Conservation (phyloP, 164 flowering plant genomes). For the Umbilicus rupestris region DNA sequence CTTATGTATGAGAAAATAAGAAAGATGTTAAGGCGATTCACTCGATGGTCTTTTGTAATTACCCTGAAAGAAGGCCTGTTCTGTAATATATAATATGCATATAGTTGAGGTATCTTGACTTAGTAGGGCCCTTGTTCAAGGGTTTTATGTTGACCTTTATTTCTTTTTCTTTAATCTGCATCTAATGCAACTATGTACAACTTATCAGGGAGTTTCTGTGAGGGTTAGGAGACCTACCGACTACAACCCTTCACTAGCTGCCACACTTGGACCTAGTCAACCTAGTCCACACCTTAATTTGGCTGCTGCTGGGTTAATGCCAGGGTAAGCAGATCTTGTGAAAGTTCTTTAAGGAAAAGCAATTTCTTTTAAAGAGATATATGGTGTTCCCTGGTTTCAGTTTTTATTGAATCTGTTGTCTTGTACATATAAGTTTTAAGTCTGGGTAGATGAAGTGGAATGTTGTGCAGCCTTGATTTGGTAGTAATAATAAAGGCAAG, state of each 20-base stretch:
- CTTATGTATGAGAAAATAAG: background rate
- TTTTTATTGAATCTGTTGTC: no score
- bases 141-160: background rate
- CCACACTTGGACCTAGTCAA: slow-evolving; percentile 88
- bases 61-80: no score
- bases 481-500: background rate
- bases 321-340: slow-evolving; percentile 36
- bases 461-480: background rate
- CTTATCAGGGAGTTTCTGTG: slow-evolving; percentile 64
- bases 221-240: slow-evolving; percentile 82
- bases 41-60: no score
- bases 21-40: no score
- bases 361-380: background rate
- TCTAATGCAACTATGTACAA: background rate
- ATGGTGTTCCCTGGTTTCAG: no score
- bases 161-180: background rate
- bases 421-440: no score
- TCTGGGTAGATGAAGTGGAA: background rate
- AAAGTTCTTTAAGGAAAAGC: background rate
- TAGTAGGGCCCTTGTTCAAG: background rate
- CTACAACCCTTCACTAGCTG: slow-evolving; percentile 79
- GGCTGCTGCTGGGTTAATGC: slow-evolving; percentile 67
- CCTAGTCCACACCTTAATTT: slow-evolving; percentile 70
- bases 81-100: no score
- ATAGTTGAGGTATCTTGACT: no score